A percentile compares a stretch with the other conserved stretches of the same genome.
These are phyloP conservation scores for Rhodotorula toruloides DNA, from an alignment of 768 basidiomycete genomes.

Conservation along the genomic window DNA sequence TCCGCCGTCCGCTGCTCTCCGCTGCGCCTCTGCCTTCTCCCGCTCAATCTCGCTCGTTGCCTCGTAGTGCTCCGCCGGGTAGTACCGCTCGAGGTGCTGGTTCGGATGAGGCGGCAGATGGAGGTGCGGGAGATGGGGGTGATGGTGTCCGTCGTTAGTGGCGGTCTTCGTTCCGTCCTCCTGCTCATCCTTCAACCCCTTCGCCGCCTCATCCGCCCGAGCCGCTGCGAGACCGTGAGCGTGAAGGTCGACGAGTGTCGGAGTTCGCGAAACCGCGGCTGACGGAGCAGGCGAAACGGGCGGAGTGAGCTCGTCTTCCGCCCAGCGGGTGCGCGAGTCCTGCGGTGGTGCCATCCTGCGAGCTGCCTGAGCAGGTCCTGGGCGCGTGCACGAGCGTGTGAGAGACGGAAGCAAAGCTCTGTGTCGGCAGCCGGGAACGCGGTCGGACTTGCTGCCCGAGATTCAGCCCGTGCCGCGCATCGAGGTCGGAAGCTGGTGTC, in stretches of 20 bases:
- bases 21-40: slow-evolving; percentile 8
- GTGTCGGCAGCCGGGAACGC: background rate
- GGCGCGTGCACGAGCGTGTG: background rate
- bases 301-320: background rate
- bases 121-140: background rate
- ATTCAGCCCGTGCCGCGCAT: background rate
- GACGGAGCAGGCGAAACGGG: slow-evolving; percentile 8
- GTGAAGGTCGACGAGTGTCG: slow-evolving; percentile 20
- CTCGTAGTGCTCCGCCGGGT: slow-evolving; percentile 17
- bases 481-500: no score
- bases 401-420: background rate
- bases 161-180: background rate
- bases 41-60: slow-evolving; percentile 5
- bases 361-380: background rate
- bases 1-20: background rate
- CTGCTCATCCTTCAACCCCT: background rate
- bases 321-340: background rate
- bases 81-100: slow-evolving; percentile 22
- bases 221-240: background rate
- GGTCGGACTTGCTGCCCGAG: background rate
- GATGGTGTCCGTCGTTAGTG: background rate
- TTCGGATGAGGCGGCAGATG: slow-evolving; percentile 14
- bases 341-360: background rate
- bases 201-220: background rate
- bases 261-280: slow-evolving; percentile 18